These are phyloP conservation scores for Aspergillus quadricinctus DNA, from an alignment of 2,329 filamentous ascomycete genomes.

Conservation along the genomic window DNA sequence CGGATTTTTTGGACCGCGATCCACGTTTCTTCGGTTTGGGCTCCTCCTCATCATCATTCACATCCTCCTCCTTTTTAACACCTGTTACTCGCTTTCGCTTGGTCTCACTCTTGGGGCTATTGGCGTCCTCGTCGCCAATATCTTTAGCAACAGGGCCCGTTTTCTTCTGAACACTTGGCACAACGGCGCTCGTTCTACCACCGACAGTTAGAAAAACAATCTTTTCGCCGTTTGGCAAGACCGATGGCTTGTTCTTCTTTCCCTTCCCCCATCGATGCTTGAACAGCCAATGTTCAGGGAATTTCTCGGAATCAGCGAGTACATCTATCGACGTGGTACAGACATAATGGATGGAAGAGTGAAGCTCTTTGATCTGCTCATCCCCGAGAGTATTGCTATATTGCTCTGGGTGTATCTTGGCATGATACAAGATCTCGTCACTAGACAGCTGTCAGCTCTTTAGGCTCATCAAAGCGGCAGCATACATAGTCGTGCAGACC, in stretches of 20 bases:
- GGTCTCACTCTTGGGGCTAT: conserved; percentile 16
- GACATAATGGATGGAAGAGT: conserved; percentile 70
- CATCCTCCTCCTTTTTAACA: conserved; percentile 22
- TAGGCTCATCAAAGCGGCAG: neutral
- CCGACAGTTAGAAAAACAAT: conserved; percentile 85
- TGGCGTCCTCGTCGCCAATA: conserved; percentile 29
- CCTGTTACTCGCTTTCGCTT: conserved; percentile 31
- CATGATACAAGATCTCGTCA: conserved; percentile 89
- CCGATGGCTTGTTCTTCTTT: conserved; percentile 63
- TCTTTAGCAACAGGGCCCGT: conserved; percentile 56
- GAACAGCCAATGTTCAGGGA: conserved; percentile 85
- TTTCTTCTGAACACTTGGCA: conserved; percentile 84
- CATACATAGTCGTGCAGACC: conserved; percentile 15
- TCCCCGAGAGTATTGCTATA: conserved; percentile 78
- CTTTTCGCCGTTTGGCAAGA: conserved; percentile 77
- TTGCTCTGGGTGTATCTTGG: conserved; percentile 85
- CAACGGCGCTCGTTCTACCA: conserved; percentile 84
- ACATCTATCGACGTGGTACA: conserved; percentile 74
- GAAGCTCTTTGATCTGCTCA: conserved; percentile 65
- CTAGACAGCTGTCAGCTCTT: conserved; percentile 27
- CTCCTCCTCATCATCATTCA: conserved; percentile 17
- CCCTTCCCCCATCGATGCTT: conserved; percentile 86
- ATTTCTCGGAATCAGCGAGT: conserved; percentile 75
- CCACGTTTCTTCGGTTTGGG: conserved; percentile 22
- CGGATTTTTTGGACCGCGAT: conserved; percentile 17